Evolutionary conservation across 371 early-diverging fungal species (phyloP), one percentile per base, ranked within the genome.

Genomic region (Syncephalis plumigaleata): DNA sequence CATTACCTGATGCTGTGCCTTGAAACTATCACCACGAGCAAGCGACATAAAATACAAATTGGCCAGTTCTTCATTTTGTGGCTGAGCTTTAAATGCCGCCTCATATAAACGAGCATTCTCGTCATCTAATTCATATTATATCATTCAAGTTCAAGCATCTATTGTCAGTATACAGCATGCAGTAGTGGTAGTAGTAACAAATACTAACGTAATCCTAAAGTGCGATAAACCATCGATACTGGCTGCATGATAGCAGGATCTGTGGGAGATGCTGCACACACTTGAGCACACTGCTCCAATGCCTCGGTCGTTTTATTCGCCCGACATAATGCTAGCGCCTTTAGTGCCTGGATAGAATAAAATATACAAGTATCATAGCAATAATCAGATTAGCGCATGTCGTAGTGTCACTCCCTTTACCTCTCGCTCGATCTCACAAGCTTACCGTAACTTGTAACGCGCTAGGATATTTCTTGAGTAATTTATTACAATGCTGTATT

Each of bases 11-110:
- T 93, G 88, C 58, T 84, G 82, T 21, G 72, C 74, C 52, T 84
- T 81, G 47, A 67, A 74, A 60, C 87, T 73, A 9, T 66, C 50
- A 26, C 57, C 71, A 43, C 86, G 73, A 0, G 84, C 87, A 48
- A 86, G 68, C 0, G 84, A 77, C 86, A 91, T 85, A 57, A 85
- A 91, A 77, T 77, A 77, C 43, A 85, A 79, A 38, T 67, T 76
- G 18, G 66, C 79, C 48, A 81, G 63, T 43, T 81, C 81, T 55
- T 87, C 87, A 51, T 81, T 77, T 17, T 66, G 63, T 8, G 88
- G 85, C 39, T 66, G 60, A 22, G 49, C 46, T 46, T 61, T 70
- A 9, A 71, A 70, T 2, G 84, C 89, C 13, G 65, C 70, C 46
- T 78, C 80, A 55, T 90, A 89, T 15, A 87, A 56, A 22, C 71